Evolutionary conservation across 371 early-diverging fungal species (phyloP).

Genomic region (Encephalitozoon romaleae): DNA sequence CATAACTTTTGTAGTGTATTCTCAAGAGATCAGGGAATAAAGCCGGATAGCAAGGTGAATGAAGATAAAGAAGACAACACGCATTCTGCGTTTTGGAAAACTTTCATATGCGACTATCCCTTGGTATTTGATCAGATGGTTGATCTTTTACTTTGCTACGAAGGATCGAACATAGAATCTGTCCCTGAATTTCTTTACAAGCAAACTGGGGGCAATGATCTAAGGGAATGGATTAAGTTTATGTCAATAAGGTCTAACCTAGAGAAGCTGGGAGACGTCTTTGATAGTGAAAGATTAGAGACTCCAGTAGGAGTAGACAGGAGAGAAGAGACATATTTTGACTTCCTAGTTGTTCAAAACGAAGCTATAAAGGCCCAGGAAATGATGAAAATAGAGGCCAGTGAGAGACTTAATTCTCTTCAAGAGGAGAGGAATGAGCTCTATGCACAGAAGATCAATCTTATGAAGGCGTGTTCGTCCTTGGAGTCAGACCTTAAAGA

Average conservation of each 20-base stretch:
- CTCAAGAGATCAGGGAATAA: neutral
- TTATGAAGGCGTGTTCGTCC: neutral
- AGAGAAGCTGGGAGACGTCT: neutral
- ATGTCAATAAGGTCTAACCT: neutral
- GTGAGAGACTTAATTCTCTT: conserved; percentile 18
- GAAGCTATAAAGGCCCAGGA: conserved; percentile 53
- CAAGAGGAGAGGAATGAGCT: conserved; percentile 11
- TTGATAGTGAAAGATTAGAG: neutral
- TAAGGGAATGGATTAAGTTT: neutral
- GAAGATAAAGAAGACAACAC: neutral
- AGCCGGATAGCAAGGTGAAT: neutral
- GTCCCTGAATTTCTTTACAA: neutral
- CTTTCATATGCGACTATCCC: neutral
- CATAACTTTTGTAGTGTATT: conserved; percentile 7
- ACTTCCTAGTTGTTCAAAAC: conserved; percentile 47
- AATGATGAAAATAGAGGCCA: conserved; percentile 27
- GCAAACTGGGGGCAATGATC: neutral
- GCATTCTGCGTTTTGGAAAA: neutral
- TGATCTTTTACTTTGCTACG: neutral
- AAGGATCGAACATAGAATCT: neutral
- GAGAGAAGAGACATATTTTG: conserved; percentile 40
- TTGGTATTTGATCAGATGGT: neutral
- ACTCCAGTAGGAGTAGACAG: neutral
- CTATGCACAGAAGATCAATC: neutral
- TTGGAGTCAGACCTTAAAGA: conserved; percentile 13